Percentiles rank a stretch among this genome's conserved stretches.
Evolutionary conservation across 2,329 filamentous ascomycete genomes (phyloP).

Genomic region (Bipolaris zeicola): DNA sequence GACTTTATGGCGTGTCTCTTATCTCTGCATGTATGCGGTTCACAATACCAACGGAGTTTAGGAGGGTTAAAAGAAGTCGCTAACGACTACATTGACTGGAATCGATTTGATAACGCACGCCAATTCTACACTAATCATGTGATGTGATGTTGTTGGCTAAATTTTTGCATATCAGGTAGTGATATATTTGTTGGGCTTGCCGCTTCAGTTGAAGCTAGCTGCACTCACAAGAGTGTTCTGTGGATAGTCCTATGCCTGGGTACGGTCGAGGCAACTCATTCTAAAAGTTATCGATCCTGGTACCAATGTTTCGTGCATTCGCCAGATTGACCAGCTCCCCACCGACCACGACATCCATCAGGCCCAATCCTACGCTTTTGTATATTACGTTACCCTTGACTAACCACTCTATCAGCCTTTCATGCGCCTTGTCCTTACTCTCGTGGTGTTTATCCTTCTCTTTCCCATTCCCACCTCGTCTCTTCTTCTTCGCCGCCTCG

Average conservation of each 20-base stretch:
- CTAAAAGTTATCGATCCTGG: constrained; percentile 57
- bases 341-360: constrained; percentile 72
- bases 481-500: constrained; percentile 66
- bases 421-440: constrained; percentile 42
- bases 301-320: constrained; percentile 61
- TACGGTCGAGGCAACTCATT: constrained; percentile 1
- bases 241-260: background rate
- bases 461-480: constrained; percentile 58
- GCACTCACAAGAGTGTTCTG: constrained; percentile 14
- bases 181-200: background rate
- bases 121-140: constrained; percentile 28
- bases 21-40: constrained; percentile 49
- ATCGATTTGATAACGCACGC: constrained; percentile 44
- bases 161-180: background rate
- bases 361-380: constrained; percentile 70
- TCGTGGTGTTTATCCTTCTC: constrained; percentile 30
- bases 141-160: constrained; percentile 10
- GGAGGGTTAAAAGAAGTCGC: constrained; percentile 47
- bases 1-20: constrained; percentile 48
- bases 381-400: constrained; percentile 69
- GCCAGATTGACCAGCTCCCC: constrained; percentile 63
- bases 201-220: background rate
- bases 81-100: constrained; percentile 43
- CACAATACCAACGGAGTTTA: constrained; percentile 48
- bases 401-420: constrained; percentile 62